These are phyloP conservation scores for Porogramme epimiltina DNA, from an alignment of 1,284 basidiomycete species.

Conservation along the genomic window DNA sequence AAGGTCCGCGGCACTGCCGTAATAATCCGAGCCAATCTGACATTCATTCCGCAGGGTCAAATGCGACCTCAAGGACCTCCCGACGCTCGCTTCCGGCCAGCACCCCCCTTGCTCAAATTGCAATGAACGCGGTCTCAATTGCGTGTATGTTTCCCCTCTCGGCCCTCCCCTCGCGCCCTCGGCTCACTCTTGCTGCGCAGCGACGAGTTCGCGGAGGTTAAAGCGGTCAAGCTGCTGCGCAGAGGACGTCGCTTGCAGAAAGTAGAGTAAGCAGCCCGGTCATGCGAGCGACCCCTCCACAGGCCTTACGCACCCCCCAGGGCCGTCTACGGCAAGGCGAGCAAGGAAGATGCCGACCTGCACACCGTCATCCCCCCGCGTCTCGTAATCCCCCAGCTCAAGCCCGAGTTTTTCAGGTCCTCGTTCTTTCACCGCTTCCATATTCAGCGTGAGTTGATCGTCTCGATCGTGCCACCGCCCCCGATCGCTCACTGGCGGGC, in stretches of 20 bases:
- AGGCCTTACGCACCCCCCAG: constrained; percentile 25
- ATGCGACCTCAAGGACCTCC: constrained; percentile 79
- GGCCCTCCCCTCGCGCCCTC: background rate
- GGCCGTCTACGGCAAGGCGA: constrained; percentile 43
- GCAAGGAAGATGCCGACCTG: constrained; percentile 48
- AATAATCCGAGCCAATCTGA: constrained; percentile 1
- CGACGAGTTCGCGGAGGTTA: constrained; percentile 86
- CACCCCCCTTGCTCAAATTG: constrained; percentile 83
- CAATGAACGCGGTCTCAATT: constrained; percentile 82
- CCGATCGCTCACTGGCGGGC: constrained; percentile 33
- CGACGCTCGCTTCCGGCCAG: constrained; percentile 46
- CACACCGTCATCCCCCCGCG: constrained; percentile 32
- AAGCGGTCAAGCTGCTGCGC: constrained; percentile 82
- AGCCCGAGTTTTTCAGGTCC: constrained; percentile 78
- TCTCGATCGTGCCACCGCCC: constrained; percentile 8
- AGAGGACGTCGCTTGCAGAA: constrained; percentile 84
- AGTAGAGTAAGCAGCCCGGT: constrained; percentile 50
- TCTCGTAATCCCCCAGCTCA: constrained; percentile 68
- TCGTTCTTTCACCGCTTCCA: constrained; percentile 82
- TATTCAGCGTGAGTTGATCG: constrained; percentile 66
- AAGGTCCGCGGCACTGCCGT: constrained; percentile 45
- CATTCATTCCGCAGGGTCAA: constrained; percentile 55
- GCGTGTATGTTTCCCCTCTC: constrained; percentile 59
- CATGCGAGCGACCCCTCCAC: background rate
- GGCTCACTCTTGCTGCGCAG: constrained; percentile 29